Percentiles rank a stretch among this genome's conserved stretches.
phyloP scores from a whole-genome alignment of 2,329 filamentous ascomycete species.

The Tolypocladium ovalisporum region DNA sequence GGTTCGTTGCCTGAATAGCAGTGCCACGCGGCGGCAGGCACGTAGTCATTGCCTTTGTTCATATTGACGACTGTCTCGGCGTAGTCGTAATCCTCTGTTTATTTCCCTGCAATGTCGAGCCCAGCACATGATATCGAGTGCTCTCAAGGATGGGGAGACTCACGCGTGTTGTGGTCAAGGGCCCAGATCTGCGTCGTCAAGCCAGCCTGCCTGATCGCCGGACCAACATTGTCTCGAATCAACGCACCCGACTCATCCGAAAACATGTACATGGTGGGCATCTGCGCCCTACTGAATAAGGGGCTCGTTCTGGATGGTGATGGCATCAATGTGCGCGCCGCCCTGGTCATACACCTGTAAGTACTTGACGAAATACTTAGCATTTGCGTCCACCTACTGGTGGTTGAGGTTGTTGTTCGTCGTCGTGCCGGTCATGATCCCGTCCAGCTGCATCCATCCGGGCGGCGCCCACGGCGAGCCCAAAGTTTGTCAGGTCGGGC shows the following conservation, averaged over 20 bases:
- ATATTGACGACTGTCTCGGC: conserved; percentile 25
- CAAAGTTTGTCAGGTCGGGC: conserved; percentile 22
- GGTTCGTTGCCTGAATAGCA: conserved; percentile 23
- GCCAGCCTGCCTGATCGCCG: conserved; percentile 24
- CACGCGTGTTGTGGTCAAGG: conserved; percentile 26
- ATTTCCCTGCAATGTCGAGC: not conserved
- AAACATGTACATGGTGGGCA: conserved; percentile 27
- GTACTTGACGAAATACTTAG: conserved; percentile 30
- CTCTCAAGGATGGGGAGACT: not conserved
- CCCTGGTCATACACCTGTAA: conserved; percentile 24
- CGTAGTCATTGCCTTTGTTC: conserved; percentile 14
- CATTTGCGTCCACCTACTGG: conserved; percentile 18
- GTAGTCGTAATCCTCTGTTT: conserved; percentile 22
- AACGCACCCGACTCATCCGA: conserved; percentile 24
- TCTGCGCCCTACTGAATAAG: conserved; percentile 25
- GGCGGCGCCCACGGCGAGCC: conserved; percentile 29
- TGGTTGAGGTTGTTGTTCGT: conserved; percentile 26
- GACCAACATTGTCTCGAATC: conserved; percentile 26
- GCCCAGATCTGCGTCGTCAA: conserved; percentile 35
- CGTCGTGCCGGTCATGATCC: conserved; percentile 20
- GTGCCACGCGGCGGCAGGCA: conserved; percentile 27
- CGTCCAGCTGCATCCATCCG: conserved; percentile 30
- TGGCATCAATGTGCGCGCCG: conserved; percentile 26
- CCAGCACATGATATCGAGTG: not conserved
- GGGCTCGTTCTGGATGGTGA: conserved; percentile 34